Conservation (phyloP, 768 basidiomycete species). For the Tricholomella constricta region DNA sequence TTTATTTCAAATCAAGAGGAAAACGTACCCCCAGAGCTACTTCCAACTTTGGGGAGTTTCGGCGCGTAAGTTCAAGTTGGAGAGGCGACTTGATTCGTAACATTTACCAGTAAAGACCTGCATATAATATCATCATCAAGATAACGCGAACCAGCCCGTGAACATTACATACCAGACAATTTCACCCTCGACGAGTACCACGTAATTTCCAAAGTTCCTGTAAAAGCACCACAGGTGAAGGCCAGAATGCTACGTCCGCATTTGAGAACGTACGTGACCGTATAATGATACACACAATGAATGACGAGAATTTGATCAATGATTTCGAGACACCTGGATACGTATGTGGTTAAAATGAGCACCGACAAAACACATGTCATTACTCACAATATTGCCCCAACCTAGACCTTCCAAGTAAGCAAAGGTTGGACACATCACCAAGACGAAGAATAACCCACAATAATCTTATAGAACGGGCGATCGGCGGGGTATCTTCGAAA, state of each 20-base stretch:
- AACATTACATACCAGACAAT: constrained; percentile 34
- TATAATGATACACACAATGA: constrained; percentile 55
- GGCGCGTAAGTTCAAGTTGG: not conserved
- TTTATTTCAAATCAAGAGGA: not conserved
- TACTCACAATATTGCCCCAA: not conserved
- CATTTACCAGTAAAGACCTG: not conserved
- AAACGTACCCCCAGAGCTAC: not conserved
- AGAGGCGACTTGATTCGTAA: no score
- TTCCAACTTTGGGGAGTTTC: not conserved
- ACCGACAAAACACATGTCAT: not conserved
- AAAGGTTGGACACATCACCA: not conserved
- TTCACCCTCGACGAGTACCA: constrained; percentile 25
- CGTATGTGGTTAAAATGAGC: not conserved
- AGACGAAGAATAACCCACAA: constrained; percentile 24
- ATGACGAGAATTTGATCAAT: constrained; percentile 53
- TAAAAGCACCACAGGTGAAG: constrained; percentile 4
- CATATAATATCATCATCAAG: not conserved
- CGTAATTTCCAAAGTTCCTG: constrained; percentile 40
- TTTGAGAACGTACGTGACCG: constrained; percentile 49
- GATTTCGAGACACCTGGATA: constrained; percentile 45
- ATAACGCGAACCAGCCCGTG: no score
- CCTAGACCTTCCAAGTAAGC: not conserved
- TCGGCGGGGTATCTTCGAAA: constrained; percentile 42
- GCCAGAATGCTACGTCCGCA: not conserved
- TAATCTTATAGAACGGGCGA: constrained; percentile 31